phyloP scores from a whole-genome alignment of 2,329 filamentous ascomycete species.

The Purpureocillium lavendulum region DNA sequence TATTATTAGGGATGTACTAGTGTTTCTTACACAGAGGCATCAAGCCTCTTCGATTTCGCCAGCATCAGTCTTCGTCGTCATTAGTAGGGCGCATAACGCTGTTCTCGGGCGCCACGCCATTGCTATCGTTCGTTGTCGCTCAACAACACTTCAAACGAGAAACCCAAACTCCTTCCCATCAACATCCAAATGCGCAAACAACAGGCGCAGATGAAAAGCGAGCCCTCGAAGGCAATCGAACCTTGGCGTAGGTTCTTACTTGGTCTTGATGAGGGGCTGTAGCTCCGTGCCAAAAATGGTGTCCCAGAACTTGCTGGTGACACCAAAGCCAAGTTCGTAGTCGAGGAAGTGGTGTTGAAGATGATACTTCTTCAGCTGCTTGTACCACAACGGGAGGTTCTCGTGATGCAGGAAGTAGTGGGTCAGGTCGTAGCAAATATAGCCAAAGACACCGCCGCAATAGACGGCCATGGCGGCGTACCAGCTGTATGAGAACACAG shows the following conservation, averaged over 20 bases:
- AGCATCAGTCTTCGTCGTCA: too few relatives aligned
- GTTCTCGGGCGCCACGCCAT: not conserved
- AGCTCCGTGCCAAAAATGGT: slow-evolving; percentile 84
- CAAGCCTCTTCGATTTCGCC: too few relatives aligned
- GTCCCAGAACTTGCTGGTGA: slow-evolving; percentile 97
- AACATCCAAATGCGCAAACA: not conserved
- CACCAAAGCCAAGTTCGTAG: slow-evolving; percentile 94
- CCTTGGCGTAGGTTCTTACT: slow-evolving; percentile 11
- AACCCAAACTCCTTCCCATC: not conserved
- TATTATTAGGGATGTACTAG: too few relatives aligned
- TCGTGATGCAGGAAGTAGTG: slow-evolving; percentile 98
- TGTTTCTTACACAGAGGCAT: too few relatives aligned
- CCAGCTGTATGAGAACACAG: slow-evolving; percentile 79
- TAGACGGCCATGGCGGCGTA: slow-evolving; percentile 68
- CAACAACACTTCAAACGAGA: slow-evolving; percentile 1
- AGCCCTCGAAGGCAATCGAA: not conserved
- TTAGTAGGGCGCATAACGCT: too few relatives aligned
- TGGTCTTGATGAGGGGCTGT: slow-evolving; percentile 22
- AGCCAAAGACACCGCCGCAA: slow-evolving; percentile 89
- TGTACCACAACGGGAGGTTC: slow-evolving; percentile 85
- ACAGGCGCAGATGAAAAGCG: too few relatives aligned
- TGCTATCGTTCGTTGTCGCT: not conserved
- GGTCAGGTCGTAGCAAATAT: slow-evolving; percentile 92
- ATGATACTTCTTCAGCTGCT: slow-evolving; percentile 92
- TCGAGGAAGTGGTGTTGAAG: slow-evolving; percentile 96